phyloP scores from a whole-genome alignment of 768 basidiomycete genomes.

The Termitomyces bulborhizus region DNA sequence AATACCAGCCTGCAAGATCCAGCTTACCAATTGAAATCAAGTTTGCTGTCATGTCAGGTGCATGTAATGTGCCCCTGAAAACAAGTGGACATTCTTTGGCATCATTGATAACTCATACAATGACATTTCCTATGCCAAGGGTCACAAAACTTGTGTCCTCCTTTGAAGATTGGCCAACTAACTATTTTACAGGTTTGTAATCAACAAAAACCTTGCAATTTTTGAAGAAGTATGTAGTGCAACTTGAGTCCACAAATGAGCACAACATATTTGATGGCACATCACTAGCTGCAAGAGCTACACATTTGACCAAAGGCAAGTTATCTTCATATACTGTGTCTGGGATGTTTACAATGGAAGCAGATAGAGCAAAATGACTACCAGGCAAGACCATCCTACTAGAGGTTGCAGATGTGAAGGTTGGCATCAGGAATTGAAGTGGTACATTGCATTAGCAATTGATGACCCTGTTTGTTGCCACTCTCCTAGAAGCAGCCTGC shows the following conservation, averaged over 20 bases:
- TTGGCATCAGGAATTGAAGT: too few species aligned
- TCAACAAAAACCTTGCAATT: background rate
- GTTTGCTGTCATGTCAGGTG: background rate
- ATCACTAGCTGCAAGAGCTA: too few species aligned
- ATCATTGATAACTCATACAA: background rate
- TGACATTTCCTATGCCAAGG: background rate
- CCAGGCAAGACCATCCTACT: too few species aligned
- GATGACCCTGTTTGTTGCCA: background rate
- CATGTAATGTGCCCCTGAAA: background rate
- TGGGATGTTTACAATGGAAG: too few species aligned
- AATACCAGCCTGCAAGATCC: background rate
- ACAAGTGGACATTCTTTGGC: background rate
- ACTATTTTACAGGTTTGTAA: background rate
- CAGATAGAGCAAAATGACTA: too few species aligned
- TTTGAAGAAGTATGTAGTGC: too few species aligned
- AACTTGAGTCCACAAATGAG: too few species aligned
- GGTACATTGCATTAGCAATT: background rate
- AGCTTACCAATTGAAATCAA: background rate
- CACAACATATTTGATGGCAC: too few species aligned
- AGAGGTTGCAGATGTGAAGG: too few species aligned
- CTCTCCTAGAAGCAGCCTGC: background rate
- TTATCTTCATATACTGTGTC: too few species aligned
- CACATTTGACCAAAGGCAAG: too few species aligned
- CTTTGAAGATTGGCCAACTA: background rate
- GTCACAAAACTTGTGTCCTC: background rate